Base-by-base conservation (phyloP, 2,329 filamentous ascomycete genomes). In the Sclerotinia borealis region DNA sequence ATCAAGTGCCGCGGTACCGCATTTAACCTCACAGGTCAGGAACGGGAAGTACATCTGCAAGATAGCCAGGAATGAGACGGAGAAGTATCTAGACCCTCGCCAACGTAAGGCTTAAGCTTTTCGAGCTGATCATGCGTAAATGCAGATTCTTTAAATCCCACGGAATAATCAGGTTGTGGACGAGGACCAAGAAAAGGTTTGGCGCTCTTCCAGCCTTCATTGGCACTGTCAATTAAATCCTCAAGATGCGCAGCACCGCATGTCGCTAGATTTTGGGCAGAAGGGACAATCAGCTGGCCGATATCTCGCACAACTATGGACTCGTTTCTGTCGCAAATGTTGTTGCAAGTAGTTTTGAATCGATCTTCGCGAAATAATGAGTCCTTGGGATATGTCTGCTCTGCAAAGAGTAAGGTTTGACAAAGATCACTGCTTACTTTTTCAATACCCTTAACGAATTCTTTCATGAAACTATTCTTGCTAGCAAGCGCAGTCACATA, bases 31-130 rank as follows among this genome's bases (percentile, higher is more conserved):
- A 69, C 76, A 79, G 0, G 77, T 76, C 0, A 82, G 71, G 66
- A 81, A 82, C 3, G 79, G 79, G 66, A 83, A 81, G 72, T 77
- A 79, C 74, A 82, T 80, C 10, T 76, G 71, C 62, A 75, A 77
- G 22, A 78, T 82, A 17, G 70, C 77, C 72, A 79, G 77, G 60
- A 81, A 80, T 1, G 22, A 50, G n/a, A n/a, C n/a, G n/a, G n/a
- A n/a, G 63, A 64, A 39, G 74, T 76, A 4, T 72, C 67, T 39
- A 34, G 3, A 36, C 61, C 8, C 4, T 61, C 49, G 49, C 56
- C 58, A 39, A 64, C 43, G 25, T 37, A 77, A 7, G 75, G 75
- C 6, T 68, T 64, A 7, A 82, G 68, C 70, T 76, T 80, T 9
- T 68, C 51, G 10, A 79, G 73, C 69, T 81, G 78, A 4, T 76